These are phyloP conservation scores for Bruguiera parviflora DNA, from an alignment of 345 rosid genomes.

Conservation along the genomic window DNA sequence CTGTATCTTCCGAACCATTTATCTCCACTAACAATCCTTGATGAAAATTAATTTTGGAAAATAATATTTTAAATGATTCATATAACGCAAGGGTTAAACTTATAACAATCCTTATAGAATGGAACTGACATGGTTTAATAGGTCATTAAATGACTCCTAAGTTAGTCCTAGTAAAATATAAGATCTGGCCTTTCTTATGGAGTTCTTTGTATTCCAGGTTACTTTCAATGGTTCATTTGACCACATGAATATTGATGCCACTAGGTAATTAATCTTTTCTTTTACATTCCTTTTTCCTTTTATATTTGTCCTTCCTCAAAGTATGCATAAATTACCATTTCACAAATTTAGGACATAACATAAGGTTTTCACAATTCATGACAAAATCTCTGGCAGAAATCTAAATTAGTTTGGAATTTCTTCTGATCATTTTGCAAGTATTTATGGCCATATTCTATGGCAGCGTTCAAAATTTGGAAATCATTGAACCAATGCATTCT, in stretches of 20 bases:
- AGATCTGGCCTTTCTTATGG: constrained; percentile 11
- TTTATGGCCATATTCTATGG: constrained; percentile 16
- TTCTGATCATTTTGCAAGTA: not conserved
- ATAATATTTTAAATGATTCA: not conserved
- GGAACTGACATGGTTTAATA: not conserved
- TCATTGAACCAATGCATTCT: constrained; percentile 81
- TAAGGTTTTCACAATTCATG: constrained; percentile 2
- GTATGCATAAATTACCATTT: constrained; percentile 5
- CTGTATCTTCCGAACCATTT: not conserved
- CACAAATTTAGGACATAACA: not conserved
- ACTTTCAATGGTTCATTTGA: constrained; percentile 96
- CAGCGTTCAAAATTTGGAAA: constrained; percentile 93
- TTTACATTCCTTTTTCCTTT: not conserved
- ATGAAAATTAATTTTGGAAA: not conserved
- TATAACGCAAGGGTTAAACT: not conserved
- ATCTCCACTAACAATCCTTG: not conserved
- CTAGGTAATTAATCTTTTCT: constrained; percentile 51
- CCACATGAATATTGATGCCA: constrained; percentile 93
- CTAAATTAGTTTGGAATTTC: not conserved
- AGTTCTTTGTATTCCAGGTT: constrained; percentile 46
- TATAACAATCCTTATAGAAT: too few species aligned
- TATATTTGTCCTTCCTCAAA: constrained; percentile 4
- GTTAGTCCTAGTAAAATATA: not conserved
- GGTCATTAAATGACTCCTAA: not conserved
- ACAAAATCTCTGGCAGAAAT: constrained; percentile 9